Percentiles rank a stretch among this genome's conserved stretches.
Evolutionary conservation across 1,139 yeast genomes (phyloP).

Genomic region (Saccharomyces uvarum): DNA sequence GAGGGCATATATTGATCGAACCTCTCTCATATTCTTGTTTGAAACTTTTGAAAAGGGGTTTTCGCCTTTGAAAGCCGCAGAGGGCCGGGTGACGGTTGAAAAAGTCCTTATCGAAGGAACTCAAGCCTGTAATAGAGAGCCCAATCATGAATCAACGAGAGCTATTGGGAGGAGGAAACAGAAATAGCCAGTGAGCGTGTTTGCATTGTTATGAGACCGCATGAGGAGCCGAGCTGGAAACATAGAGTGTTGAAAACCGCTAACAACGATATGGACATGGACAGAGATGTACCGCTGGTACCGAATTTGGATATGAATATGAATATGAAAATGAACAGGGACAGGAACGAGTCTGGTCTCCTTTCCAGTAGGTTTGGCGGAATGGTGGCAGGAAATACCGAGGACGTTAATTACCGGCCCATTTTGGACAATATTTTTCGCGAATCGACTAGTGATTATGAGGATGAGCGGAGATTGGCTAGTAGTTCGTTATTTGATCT

Average conservation of each 20-base stretch:
- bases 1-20: background rate
- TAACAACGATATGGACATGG: background rate
- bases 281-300: background rate
- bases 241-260: background rate
- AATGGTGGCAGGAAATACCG: background rate
- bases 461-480: slow-evolving; percentile 48
- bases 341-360: background rate
- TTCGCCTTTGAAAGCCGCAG: background rate
- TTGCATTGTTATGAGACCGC: background rate
- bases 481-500: slow-evolving; percentile 63
- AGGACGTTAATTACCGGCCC: background rate
- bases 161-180: background rate
- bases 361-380: background rate
- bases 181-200: background rate
- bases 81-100: background rate
- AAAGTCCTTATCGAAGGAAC: background rate
- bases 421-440: slow-evolving; percentile 14
- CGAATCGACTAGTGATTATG: slow-evolving; percentile 24
- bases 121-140: background rate
- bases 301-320: background rate
- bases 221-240: background rate
- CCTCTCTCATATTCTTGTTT: background rate
- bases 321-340: background rate
- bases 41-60: slow-evolving; percentile 1
- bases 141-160: background rate